Conservation (phyloP, 2,329 filamentous ascomycete genomes). For the Aureobasidium sp. region DNA sequence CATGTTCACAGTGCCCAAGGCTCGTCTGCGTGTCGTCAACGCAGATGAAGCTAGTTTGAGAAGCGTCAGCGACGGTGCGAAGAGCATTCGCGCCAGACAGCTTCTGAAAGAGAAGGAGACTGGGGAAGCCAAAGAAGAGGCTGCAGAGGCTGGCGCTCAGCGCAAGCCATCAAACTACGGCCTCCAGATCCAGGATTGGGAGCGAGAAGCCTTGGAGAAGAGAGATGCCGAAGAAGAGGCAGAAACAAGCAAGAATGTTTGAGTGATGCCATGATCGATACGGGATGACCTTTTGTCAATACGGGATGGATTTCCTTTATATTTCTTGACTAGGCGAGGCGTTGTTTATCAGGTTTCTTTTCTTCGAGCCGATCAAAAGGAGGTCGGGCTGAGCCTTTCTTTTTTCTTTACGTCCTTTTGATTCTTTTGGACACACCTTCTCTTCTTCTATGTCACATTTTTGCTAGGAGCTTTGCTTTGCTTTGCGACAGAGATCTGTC, state of each 20-base stretch:
- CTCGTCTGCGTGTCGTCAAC: constrained; percentile 84
- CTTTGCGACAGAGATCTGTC: too few species aligned
- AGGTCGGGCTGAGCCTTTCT: too few species aligned
- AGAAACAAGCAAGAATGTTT: not conserved
- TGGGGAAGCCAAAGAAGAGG: not conserved
- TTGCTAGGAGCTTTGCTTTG: not conserved
- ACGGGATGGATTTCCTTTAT: not conserved
- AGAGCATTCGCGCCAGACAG: constrained; percentile 3
- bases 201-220: constrained; percentile 11
- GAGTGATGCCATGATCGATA: constrained; percentile 1
- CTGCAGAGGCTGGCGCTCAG: not conserved
- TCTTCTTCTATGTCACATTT: not conserved
- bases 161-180: constrained; percentile 12
- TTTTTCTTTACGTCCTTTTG: not conserved
- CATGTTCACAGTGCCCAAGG: constrained; percentile 90
- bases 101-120: not conserved
- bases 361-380: not conserved
- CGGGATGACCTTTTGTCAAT: not conserved
- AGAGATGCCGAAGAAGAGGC: constrained; percentile 8
- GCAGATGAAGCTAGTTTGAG: constrained; percentile 46
- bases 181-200: constrained; percentile 12
- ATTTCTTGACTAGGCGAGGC: not conserved
- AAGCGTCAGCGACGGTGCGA: constrained; percentile 27
- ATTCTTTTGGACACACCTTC: not conserved
- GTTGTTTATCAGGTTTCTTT: not conserved